Conservation (phyloP, 78 protist species). For the Bodo saltans region DNA sequence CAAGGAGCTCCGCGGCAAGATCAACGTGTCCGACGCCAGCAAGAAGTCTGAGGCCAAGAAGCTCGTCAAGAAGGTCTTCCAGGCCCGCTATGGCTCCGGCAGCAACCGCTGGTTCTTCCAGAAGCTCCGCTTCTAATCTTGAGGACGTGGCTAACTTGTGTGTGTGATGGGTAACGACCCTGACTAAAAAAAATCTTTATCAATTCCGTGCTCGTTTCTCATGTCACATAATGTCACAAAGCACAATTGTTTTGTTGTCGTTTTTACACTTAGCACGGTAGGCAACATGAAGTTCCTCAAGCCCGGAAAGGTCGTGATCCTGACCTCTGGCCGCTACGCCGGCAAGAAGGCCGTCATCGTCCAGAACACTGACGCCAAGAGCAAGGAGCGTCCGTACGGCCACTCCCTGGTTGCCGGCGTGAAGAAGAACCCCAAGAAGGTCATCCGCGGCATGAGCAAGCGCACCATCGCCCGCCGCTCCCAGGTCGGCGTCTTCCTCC, state of each 20-base stretch:
- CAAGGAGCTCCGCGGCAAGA: slow-evolving; percentile 50
- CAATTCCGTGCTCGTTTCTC: too few species aligned
- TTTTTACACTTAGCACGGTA: too few species aligned
- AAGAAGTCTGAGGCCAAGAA: slow-evolving; percentile 51
- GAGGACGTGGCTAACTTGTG: too few species aligned
- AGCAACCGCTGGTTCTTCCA: slow-evolving; percentile 98
- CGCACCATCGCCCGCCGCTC: slow-evolving; percentile 57
- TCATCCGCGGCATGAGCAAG: slow-evolving; percentile 13
- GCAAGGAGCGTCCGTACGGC: slow-evolving; percentile 73
- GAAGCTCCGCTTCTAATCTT: slow-evolving; percentile 83
- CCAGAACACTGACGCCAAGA: slow-evolving; percentile 71
- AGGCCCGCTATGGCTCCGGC: slow-evolving; percentile 69
- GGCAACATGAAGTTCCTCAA: slow-evolving; percentile 9
- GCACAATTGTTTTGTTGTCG: too few species aligned
- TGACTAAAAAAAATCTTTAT: too few species aligned
- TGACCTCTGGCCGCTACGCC: slow-evolving; percentile 85
- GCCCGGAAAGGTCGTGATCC: slow-evolving; percentile 19
- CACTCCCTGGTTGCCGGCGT: slow-evolving; percentile 91
- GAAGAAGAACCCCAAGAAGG: slow-evolving; percentile 31
- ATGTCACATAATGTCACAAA: too few species aligned
- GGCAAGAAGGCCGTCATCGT: slow-evolving; percentile 95
- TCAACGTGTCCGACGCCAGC: slow-evolving; percentile 26
- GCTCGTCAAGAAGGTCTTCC: slow-evolving; percentile 52
- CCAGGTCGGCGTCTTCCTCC: slow-evolving; percentile 86
- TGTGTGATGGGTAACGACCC: too few species aligned